These are phyloP conservation scores for Yarrowia porcina DNA, from an alignment of 805 yeast genomes.

Conservation along the genomic window DNA sequence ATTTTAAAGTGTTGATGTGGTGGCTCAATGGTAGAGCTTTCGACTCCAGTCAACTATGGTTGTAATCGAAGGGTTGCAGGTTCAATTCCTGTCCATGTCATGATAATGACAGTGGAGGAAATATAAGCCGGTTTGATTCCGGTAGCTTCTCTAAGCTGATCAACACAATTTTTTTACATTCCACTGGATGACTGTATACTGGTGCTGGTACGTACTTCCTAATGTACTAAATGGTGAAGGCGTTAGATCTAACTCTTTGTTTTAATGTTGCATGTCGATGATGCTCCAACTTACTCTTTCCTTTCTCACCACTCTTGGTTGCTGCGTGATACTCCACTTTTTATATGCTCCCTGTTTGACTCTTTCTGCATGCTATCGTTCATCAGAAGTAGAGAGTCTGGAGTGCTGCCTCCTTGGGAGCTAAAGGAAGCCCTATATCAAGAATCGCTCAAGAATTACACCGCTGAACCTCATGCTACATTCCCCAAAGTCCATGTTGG, in stretches of 20 bases:
- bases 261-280: no score
- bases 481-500: slow-evolving; percentile 37
- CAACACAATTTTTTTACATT: background rate
- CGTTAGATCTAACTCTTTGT: no score
- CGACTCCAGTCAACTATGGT: slow-evolving; percentile 55
- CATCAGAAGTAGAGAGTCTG: slow-evolving; percentile 3
- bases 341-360: no score
- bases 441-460: slow-evolving; percentile 2
- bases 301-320: background rate
- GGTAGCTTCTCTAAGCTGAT: slow-evolving; percentile 24
- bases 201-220: no score
- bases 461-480: background rate
- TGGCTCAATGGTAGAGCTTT: slow-evolving; percentile 81
- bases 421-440: slow-evolving; percentile 26
- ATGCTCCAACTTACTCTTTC: no score
- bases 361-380: slow-evolving; percentile 10
- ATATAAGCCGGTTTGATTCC: slow-evolving; percentile 21
- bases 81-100: slow-evolving; percentile 69
- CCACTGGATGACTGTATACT: no score
- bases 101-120: slow-evolving; percentile 19
- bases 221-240: no score
- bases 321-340: background rate
- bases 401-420: slow-evolving; percentile 14
- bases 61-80: slow-evolving; percentile 80
- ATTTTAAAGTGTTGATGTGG: slow-evolving; percentile 35